Base-by-base conservation (phyloP, 2,329 filamentous ascomycete species). In the Botryosphaeria dothidea region DNA sequence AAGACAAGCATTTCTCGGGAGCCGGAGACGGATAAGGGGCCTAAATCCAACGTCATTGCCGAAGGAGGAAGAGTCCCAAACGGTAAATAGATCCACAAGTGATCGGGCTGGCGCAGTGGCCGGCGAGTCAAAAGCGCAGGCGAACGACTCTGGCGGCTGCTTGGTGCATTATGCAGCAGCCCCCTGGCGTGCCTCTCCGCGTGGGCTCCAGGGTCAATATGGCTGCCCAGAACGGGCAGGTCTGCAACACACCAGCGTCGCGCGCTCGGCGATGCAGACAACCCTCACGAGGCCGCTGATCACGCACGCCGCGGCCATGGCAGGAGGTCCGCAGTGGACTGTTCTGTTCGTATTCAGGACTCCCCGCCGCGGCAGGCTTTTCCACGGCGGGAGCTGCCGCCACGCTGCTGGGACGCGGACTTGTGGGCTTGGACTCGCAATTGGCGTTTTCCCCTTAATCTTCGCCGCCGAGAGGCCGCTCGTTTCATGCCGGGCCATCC, bases 21-120 rank as follows among this genome's bases (percentile, higher is more conserved):
- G 27, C 56, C 56, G 56, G 56, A 60, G 56, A n/a, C 56, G 56
- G 56, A 46, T 60, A 60, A 46, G 56, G 56, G 56, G 56, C 56
- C 56, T 46, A 46, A 60, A 60, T 46, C 56, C 38, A 60, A 60
- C 56, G 56, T 60, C 56, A 60, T 23, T 60, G 56, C 56, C 56
- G 56, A 60, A 31, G 38, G 17, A 41, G 19, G 36, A 15, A 41
- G 13, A 6, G 7, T n/a, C 56, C 56, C 25, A 46, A 60, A 46
- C 2, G 27, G 56, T 46, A 19, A 60, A 36, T n/a, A 45, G 56
- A 60, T 60, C 56, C 56, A 60, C 56, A 34, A 17, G 38, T 36
- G 56, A 60, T 60, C 56, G 56, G 38, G 19, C 56, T 58, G 54
- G 46, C 46, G 46, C 43, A 29, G 25, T 17, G 17, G 17, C 19